Percentiles rank a stretch among this genome's conserved stretches.
Evolutionary conservation across 768 basidiomycete genomes (phyloP).

Genomic region (Sarcodon sp.): DNA sequence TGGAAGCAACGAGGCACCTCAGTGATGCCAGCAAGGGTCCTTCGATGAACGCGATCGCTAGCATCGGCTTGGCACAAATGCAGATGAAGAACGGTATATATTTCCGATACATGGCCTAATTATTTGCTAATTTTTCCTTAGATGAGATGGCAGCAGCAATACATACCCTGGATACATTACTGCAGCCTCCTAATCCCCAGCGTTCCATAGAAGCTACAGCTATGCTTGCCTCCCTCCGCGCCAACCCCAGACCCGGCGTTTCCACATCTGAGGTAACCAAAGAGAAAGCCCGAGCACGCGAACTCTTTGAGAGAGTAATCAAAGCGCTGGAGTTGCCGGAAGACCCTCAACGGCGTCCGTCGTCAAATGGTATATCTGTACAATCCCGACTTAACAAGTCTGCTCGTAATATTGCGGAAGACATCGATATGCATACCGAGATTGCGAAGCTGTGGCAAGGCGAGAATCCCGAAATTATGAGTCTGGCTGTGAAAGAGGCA

Average conservation of each 20-base stretch:
- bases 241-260: slow-evolving; percentile 68
- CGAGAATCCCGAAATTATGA: slow-evolving; percentile 62
- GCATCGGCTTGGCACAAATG: slow-evolving; percentile 79
- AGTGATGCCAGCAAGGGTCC: slow-evolving; percentile 51
- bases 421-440: slow-evolving; percentile 84
- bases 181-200: slow-evolving; percentile 52
- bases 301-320: slow-evolving; percentile 65
- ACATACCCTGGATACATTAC: slow-evolving; percentile 67
- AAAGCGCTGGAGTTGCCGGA: slow-evolving; percentile 52
- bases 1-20: slow-evolving; percentile 62
- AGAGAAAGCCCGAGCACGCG: slow-evolving; percentile 64
- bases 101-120: not conserved
- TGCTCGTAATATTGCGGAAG: slow-evolving; percentile 50
- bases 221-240: slow-evolving; percentile 84
- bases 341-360: slow-evolving; percentile 16
- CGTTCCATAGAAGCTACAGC: slow-evolving; percentile 74
- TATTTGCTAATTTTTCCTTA: slow-evolving; percentile 13
- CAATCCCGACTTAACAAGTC: slow-evolving; percentile 11
- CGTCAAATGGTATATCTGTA: slow-evolving; percentile 10
- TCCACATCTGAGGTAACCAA: slow-evolving; percentile 58
- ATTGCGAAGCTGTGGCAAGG: slow-evolving; percentile 84
- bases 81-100: slow-evolving; percentile 69
- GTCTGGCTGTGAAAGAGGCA: slow-evolving; percentile 65
- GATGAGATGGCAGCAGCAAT: slow-evolving; percentile 80
- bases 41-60: slow-evolving; percentile 64